phyloP scores from a whole-genome alignment of 306 rosid genomes.

The Astragalus membranaceus region DNA sequence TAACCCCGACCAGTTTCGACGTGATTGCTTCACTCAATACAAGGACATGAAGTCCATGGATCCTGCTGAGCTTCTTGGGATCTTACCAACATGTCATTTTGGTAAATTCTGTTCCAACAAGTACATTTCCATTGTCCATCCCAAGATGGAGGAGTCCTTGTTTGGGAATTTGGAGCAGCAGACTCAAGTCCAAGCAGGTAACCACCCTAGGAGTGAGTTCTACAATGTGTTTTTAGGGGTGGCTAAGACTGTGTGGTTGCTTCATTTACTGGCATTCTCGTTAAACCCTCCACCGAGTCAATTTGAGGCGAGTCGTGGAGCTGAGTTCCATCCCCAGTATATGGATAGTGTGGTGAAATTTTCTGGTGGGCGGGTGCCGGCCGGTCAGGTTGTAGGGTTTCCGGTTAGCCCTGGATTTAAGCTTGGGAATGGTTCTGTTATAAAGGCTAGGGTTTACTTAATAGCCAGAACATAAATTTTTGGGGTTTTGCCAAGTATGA shows the following conservation, averaged over 20 bases:
- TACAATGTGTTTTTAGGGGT: constrained; percentile 63
- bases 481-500: background rate
- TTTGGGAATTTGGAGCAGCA: constrained; percentile 86
- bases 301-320: constrained; percentile 89
- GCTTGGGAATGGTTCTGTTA: constrained; percentile 74
- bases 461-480: constrained; percentile 39
- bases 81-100: constrained; percentile 77
- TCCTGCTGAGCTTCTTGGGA: constrained; percentile 83
- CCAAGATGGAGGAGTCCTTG: constrained; percentile 96
- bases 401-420: constrained; percentile 89
- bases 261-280: constrained; percentile 91
- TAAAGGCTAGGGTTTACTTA: constrained; percentile 77
- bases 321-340: constrained; percentile 66
- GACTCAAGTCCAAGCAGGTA: constrained; percentile 56
- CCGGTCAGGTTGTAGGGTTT: constrained; percentile 75
- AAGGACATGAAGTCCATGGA: constrained; percentile 91
- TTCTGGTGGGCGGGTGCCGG: constrained; percentile 48
- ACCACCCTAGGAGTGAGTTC: constrained; percentile 79
- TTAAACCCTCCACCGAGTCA: constrained; percentile 78
- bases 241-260: constrained; percentile 84
- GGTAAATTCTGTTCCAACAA: constrained; percentile 89
- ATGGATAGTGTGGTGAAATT: constrained; percentile 82
- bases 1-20: constrained; percentile 81
- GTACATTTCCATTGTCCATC: constrained; percentile 83
- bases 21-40: constrained; percentile 77